Conservation (phyloP, 75 land plant species). For the Picea sitchensis region DNA sequence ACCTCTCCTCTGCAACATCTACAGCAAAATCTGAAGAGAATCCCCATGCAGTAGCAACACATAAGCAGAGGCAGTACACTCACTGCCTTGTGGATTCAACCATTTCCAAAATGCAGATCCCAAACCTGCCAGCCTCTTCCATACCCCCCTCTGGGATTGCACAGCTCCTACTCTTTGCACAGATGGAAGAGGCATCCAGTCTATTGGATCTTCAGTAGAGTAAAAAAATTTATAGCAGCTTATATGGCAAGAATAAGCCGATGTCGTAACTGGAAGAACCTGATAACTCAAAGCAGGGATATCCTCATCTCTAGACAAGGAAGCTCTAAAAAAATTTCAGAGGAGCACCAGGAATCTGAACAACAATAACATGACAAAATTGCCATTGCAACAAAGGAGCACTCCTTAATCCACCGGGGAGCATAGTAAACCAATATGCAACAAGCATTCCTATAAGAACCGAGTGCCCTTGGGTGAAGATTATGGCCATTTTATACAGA, state of each 20-base stretch:
- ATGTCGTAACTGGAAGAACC: constrained; percentile 56
- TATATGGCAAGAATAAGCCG: not conserved
- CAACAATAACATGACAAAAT: constrained; percentile 83
- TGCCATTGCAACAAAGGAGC: constrained; percentile 79
- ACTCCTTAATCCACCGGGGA: constrained; percentile 97
- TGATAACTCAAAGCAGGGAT: constrained; percentile 93
- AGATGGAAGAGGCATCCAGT: not conserved
- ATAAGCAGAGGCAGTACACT: not conserved
- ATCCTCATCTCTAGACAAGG: constrained; percentile 86
- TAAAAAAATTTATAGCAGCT: too few relatives aligned
- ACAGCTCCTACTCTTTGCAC: not conserved
- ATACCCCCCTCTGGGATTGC: not conserved
- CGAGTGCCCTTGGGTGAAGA: constrained; percentile 77
- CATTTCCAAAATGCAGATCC: not conserved
- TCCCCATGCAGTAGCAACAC: not conserved
- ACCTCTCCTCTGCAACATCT: not conserved
- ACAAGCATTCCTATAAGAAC: constrained; percentile 80
- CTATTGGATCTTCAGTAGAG: constrained; percentile 5
- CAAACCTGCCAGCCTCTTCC: not conserved
- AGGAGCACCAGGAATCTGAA: constrained; percentile 86
- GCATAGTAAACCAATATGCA: constrained; percentile 91
- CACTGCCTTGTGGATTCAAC: not conserved
- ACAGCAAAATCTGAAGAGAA: not conserved
- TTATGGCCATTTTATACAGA: constrained; percentile 56
- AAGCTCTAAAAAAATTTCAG: constrained; percentile 86